Evolutionary conservation across 2,329 filamentous ascomycete species (phyloP).

Genomic region (Clonostachys rosea): DNA sequence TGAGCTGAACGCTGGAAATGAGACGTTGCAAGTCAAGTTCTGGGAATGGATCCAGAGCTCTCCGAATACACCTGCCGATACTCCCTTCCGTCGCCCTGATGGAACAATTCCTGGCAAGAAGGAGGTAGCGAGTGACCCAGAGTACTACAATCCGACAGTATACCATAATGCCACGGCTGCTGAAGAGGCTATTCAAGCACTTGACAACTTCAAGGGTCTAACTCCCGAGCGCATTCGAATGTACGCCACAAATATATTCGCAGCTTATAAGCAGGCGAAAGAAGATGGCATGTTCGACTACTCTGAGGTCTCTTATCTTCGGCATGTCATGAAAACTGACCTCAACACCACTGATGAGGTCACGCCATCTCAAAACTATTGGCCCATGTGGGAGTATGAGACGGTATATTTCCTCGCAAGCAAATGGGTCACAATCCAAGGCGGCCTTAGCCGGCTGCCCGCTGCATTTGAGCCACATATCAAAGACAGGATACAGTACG

Average conservation of each 20-base stretch:
- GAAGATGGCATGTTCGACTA: conserved; percentile 55
- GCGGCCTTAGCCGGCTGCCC: conserved; percentile 34
- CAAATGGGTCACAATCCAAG: conserved; percentile 5
- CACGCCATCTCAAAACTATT: conserved; percentile 23
- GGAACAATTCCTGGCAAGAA: conserved; percentile 14
- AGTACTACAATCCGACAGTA: conserved; percentile 6
- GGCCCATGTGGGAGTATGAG: conserved; percentile 12
- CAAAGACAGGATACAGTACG: conserved; percentile 48
- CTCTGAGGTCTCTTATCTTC: conserved; percentile 23
- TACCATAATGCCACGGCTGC: conserved; percentile 16
- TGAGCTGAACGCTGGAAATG: conserved; percentile 45
- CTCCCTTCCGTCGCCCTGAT: conserved; percentile 15
- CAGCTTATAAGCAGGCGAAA: conserved; percentile 46
- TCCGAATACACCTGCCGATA: conserved; percentile 20
- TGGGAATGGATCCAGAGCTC: conserved; percentile 28
- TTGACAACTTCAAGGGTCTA: conserved; percentile 17
- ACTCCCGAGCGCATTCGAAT: conserved; percentile 10
- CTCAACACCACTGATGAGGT: conserved; percentile 46
- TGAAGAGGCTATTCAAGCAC: conserved; percentile 10
- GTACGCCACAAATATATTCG: conserved; percentile 28
- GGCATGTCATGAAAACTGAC: conserved; percentile 24
- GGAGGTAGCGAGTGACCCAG: conserved; percentile 13
- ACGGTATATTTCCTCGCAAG: conserved; percentile 12
- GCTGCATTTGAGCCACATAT: conserved; percentile 58
- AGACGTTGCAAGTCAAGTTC: conserved; percentile 22